These are phyloP conservation scores for Penicillium nucicola DNA, from an alignment of 495 filamentous ascomycete species.

Conservation along the genomic window DNA sequence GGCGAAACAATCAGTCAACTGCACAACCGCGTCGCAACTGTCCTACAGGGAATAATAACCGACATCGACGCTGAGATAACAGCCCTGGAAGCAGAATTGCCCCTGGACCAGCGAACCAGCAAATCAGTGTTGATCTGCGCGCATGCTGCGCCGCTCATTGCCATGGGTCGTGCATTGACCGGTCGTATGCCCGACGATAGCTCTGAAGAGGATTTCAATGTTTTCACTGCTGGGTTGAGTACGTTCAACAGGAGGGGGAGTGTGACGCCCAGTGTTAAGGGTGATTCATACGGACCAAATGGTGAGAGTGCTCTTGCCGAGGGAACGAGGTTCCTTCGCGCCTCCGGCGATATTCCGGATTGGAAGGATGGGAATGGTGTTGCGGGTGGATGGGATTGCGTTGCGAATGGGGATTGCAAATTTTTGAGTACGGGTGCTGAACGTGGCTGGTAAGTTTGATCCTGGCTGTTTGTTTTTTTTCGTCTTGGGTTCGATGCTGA, in stretches of 20 bases:
- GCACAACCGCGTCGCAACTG: conserved; percentile 73
- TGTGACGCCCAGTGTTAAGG: neutral
- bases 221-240: conserved; percentile 81
- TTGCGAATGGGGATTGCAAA: conserved; percentile 76
- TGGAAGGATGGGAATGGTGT: conserved; percentile 70
- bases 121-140: conserved; percentile 76
- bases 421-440: conserved; percentile 79
- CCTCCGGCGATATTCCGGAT: conserved; percentile 31
- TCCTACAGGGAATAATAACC: conserved; percentile 66
- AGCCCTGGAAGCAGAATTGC: conserved; percentile 21
- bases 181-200: conserved; percentile 67
- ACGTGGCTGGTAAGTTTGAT: conserved; percentile 70
- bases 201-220: conserved; percentile 72
- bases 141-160: conserved; percentile 88
- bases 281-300: conserved; percentile 23
- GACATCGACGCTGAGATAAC: conserved; percentile 60
- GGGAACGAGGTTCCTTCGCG: conserved; percentile 23
- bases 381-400: conserved; percentile 76
- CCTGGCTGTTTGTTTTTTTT: conserved; percentile 26
- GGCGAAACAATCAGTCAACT: conserved; percentile 78
- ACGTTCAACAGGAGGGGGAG: conserved; percentile 46
- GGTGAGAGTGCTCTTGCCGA: conserved; percentile 26
- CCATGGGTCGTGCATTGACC: conserved; percentile 76
- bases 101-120: conserved; percentile 23
- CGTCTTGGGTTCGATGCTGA: conserved; percentile 3